Conservation (phyloP, 805 yeast genomes). For the Grigorovia yakushimaensis region DNA sequence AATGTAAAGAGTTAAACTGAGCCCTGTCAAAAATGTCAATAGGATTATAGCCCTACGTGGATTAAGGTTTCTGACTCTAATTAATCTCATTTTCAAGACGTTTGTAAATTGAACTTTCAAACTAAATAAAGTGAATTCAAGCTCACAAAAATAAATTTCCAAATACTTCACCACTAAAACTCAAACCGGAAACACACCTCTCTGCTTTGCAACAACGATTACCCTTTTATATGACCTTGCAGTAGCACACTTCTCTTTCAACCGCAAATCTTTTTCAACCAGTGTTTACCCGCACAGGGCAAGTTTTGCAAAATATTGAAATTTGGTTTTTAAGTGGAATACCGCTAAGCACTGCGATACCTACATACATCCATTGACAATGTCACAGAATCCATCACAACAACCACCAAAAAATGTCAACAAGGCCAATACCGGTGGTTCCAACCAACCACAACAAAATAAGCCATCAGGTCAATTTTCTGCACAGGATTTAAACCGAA, state of each 20-base stretch:
- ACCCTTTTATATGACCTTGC: neutral
- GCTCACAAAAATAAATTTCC: too few relatives aligned
- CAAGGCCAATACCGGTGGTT: neutral
- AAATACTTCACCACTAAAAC: too few relatives aligned
- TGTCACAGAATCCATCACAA: constrained; percentile 5
- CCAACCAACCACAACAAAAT: neutral
- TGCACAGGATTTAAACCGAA: constrained; percentile 80
- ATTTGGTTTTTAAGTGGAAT: neutral
- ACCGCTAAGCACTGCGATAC: neutral
- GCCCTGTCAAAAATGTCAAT: neutral
- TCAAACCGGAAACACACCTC: neutral
- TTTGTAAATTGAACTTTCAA: too few relatives aligned
- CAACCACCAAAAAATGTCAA: constrained; percentile 2
- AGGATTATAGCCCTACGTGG: neutral
- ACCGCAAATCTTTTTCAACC: neutral
- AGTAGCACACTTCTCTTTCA: neutral
- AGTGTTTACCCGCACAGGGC: neutral
- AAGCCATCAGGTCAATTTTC: constrained; percentile 35
- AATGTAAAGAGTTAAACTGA: neutral
- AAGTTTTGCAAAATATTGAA: neutral
- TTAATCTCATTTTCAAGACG: neutral
- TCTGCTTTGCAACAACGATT: neutral
- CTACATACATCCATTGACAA: neutral
- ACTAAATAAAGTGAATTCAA: too few relatives aligned
- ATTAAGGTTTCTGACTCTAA: neutral